Conservation (phyloP, 1,284 basidiomycete species). For the Stygiomarasmius scandens region DNA sequence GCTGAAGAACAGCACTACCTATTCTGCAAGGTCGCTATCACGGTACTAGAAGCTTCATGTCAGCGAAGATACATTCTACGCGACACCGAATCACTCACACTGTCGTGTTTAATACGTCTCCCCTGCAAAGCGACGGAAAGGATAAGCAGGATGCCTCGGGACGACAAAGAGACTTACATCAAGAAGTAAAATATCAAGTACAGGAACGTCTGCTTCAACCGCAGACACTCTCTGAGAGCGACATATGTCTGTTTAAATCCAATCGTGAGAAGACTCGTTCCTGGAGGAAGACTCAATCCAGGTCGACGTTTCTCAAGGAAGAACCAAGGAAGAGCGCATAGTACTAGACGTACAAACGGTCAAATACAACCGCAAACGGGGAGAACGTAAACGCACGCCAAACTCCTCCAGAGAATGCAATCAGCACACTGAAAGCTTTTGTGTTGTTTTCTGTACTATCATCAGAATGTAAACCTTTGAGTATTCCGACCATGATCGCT, state of each 20-base stretch:
- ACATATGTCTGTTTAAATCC: constrained; percentile 73
- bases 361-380: not conserved
- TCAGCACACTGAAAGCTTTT: constrained; percentile 73
- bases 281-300: constrained; percentile 65
- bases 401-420: constrained; percentile 74
- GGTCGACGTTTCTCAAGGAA: constrained; percentile 69
- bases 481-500: constrained; percentile 76
- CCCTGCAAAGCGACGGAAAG: constrained; percentile 38
- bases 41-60: constrained; percentile 51
- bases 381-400: constrained; percentile 59
- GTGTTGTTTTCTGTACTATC: constrained; percentile 76
- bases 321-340: constrained; percentile 81
- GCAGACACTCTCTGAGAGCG: constrained; percentile 67
- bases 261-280: constrained; percentile 66
- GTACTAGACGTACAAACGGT: constrained; percentile 40
- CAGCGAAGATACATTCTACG: not conserved
- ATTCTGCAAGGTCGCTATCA: constrained; percentile 79
- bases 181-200: constrained; percentile 80
- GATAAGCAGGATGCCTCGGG: no score
- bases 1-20: constrained; percentile 41
- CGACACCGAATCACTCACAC: constrained; percentile 48
- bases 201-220: constrained; percentile 75
- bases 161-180: constrained; percentile 49
- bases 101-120: constrained; percentile 75
- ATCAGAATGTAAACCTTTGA: constrained; percentile 66